phyloP scores from a whole-genome alignment of 441 rosid genomes.

The Populus hybrid region DNA sequence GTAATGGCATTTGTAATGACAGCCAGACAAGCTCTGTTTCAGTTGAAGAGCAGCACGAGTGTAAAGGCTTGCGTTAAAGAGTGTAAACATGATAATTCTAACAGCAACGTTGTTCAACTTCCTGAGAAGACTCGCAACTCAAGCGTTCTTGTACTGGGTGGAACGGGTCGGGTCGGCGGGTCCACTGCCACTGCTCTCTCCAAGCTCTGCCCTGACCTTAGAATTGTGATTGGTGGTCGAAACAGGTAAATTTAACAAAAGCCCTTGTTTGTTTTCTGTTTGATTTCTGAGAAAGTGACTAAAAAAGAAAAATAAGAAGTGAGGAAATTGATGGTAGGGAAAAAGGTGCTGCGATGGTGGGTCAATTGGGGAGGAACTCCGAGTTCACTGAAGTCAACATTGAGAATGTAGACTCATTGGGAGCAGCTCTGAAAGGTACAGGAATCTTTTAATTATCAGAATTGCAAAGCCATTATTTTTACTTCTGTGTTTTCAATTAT shows the following conservation, averaged over 20 bases:
- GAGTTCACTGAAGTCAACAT: constrained; percentile 59
- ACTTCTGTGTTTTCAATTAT: neutral
- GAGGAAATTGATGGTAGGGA: constrained; percentile 37
- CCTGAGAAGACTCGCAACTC: constrained; percentile 46
- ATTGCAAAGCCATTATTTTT: neutral
- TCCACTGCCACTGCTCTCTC: constrained; percentile 87
- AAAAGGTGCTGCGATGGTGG: constrained; percentile 81
- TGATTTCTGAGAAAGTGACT: neutral
- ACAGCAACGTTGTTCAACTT: constrained; percentile 24
- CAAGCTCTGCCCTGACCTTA: constrained; percentile 72
- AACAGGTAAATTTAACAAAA: constrained; percentile 45
- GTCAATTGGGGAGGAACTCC: constrained; percentile 63
- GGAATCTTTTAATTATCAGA: constrained; percentile 4
- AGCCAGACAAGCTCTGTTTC: constrained; percentile 32
- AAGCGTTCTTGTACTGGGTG: constrained; percentile 80
- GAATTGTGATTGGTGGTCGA: constrained; percentile 64
- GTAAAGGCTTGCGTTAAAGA: constrained; percentile 30
- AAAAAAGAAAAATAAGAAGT: constrained; percentile 1
- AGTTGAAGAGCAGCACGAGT: constrained; percentile 10
- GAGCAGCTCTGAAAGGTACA: constrained; percentile 60
- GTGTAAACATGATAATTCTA: neutral
- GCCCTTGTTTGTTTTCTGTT: neutral
- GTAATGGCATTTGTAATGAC: constrained; percentile 5
- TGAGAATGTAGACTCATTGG: constrained; percentile 44
- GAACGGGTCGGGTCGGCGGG: constrained; percentile 97